Evolutionary conservation across 1,139 yeast species (phyloP).

Genomic region (Scheffersomyces insectosa): DNA sequence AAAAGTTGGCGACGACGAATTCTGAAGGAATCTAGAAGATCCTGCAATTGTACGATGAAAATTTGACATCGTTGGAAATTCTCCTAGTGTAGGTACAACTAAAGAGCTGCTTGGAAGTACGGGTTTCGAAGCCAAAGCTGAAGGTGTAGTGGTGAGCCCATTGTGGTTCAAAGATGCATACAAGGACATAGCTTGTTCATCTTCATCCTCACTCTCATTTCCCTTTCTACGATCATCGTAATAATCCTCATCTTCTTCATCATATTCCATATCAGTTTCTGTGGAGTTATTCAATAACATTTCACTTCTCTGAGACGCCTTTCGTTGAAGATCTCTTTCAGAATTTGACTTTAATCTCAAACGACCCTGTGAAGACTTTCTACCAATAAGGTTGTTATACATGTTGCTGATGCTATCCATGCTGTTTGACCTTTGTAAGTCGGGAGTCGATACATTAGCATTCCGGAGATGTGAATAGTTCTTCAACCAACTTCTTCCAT

Average conservation of each 20-base stretch:
- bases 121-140: constrained; percentile 26
- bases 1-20: constrained; percentile 3
- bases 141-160: constrained; percentile 13
- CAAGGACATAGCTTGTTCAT: constrained; percentile 54
- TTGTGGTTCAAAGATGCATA: constrained; percentile 42
- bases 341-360: constrained; percentile 18
- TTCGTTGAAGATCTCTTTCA: constrained; percentile 12
- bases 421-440: constrained; percentile 17
- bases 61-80: constrained; percentile 38
- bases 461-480: constrained; percentile 23
- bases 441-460: constrained; percentile 16
- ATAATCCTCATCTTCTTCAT: constrained; percentile 7
- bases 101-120: constrained; percentile 15
- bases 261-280: constrained; percentile 11
- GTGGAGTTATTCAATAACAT: constrained; percentile 3
- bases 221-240: constrained; percentile 21
- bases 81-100: constrained; percentile 46
- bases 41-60: constrained; percentile 24
- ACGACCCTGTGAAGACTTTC: constrained; percentile 16
- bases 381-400: constrained; percentile 20
- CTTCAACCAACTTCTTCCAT: constrained; percentile 25
- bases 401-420: constrained; percentile 22
- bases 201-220: constrained; percentile 47
- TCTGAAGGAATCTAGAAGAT: constrained; percentile 12
- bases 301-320: neutral